Conservation (phyloP, 225 moss, liverwort and hornwort species). For the Physcomitrellopsis africana region DNA sequence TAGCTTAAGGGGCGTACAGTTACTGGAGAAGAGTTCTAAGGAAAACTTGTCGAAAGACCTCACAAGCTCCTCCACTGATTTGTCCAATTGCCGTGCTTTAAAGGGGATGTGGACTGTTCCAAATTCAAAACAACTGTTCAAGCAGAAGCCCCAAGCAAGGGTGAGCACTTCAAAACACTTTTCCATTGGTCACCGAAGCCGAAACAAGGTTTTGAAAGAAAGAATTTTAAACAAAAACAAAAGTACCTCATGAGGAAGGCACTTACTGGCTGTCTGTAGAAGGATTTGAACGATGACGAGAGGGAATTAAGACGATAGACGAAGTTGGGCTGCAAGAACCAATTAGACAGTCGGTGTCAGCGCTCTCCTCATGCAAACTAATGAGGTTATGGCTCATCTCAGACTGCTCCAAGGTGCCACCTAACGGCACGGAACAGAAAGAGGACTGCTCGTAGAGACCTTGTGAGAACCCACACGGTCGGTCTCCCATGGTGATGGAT, state of each 20-base stretch:
- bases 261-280: constrained; percentile 88
- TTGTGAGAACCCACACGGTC: constrained; percentile 76
- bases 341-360: constrained; percentile 74
- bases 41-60: constrained; percentile 64
- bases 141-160: constrained; percentile 7
- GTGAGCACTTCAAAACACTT: constrained; percentile 14
- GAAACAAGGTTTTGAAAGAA: no score
- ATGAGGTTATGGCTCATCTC: constrained; percentile 65
- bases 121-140: constrained; percentile 75
- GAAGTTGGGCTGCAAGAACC: constrained; percentile 89
- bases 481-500: constrained; percentile 50
- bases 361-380: constrained; percentile 76
- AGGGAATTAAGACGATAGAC: constrained; percentile 78
- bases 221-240: no score
- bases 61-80: constrained; percentile 57
- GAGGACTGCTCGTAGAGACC: constrained; percentile 84
- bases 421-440: constrained; percentile 71
- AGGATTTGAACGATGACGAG: constrained; percentile 86
- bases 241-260: neutral
- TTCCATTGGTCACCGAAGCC: neutral
- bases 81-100: constrained; percentile 49
- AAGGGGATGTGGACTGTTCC: constrained; percentile 63
- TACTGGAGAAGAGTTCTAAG: constrained; percentile 58
- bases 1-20: constrained; percentile 37
- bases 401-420: constrained; percentile 65